Evolutionary conservation across 805 yeast genomes (phyloP).

Genomic region (Spathaspora sp.): DNA sequence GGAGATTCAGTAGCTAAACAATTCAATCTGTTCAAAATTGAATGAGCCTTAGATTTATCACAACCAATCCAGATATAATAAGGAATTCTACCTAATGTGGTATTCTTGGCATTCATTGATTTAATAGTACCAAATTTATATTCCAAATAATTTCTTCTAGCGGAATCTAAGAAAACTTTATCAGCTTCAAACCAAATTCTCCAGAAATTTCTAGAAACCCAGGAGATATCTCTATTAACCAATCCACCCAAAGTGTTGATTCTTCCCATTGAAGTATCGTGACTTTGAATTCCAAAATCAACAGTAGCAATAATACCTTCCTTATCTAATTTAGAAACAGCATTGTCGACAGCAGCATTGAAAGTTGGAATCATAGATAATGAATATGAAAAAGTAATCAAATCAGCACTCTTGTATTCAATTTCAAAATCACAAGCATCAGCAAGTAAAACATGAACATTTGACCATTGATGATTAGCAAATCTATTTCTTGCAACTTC

Average conservation of each 20-base stretch:
- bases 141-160: constrained; percentile 80
- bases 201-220: constrained; percentile 81
- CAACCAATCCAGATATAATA: constrained; percentile 81
- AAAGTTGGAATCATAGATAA: constrained; percentile 83
- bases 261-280: constrained; percentile 62
- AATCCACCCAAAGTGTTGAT: constrained; percentile 74
- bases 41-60: constrained; percentile 33
- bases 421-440: constrained; percentile 73
- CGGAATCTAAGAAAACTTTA: constrained; percentile 71
- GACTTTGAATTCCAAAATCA: constrained; percentile 76
- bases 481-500: constrained; percentile 65
- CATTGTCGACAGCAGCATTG: constrained; percentile 74
- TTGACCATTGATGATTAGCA: constrained; percentile 38
- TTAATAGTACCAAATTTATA: constrained; percentile 80
- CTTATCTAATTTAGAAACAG: constrained; percentile 47
- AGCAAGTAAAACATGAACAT: constrained; percentile 65
- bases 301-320: constrained; percentile 67
- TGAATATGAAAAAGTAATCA: constrained; percentile 76
- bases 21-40: constrained; percentile 60
- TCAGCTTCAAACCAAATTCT: constrained; percentile 86
- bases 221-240: constrained; percentile 66
- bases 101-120: constrained; percentile 65
- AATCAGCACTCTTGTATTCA: constrained; percentile 50
- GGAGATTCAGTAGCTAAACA: constrained; percentile 81
- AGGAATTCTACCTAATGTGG: constrained; percentile 66